Conservation (phyloP, 2,329 filamentous ascomycete genomes). For the Penicillium oxalicum region DNA sequence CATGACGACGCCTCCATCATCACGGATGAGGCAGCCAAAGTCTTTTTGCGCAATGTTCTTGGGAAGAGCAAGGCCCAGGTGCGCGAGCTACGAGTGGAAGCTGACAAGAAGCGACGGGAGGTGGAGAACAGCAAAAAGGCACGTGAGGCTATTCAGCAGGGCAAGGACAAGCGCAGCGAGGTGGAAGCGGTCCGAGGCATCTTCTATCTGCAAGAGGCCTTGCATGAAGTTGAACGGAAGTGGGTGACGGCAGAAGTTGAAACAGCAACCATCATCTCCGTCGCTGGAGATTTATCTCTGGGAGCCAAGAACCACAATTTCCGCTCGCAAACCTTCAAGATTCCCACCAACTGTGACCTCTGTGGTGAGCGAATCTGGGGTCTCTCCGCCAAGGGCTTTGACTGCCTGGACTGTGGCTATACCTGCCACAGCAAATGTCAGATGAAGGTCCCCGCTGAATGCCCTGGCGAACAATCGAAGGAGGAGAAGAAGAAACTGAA, state of each 20-base stretch:
- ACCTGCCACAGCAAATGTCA: conserved; percentile 98
- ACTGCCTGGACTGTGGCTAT: conserved; percentile 93
- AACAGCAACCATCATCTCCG: conserved; percentile 82
- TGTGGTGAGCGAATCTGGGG: conserved; percentile 98
- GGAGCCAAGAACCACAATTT: conserved; percentile 96
- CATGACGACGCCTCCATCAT: conserved; percentile 86
- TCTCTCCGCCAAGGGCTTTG: conserved; percentile 89
- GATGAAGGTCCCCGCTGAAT: conserved; percentile 96
- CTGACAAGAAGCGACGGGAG: conserved; percentile 79
- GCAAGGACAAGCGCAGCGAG: conserved; percentile 82
- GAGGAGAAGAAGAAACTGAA: conserved; percentile 95
- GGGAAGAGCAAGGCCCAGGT: conserved; percentile 83
- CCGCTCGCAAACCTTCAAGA: conserved; percentile 98
- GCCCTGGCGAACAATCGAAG: conserved; percentile 87
- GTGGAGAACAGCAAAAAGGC: conserved; percentile 70
- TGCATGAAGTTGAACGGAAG: conserved; percentile 78
- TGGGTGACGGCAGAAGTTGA: conserved; percentile 87
- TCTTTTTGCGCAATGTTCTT: conserved; percentile 86
- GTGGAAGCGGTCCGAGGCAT: conserved; percentile 77
- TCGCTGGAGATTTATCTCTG: conserved; percentile 85
- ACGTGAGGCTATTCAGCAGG: conserved; percentile 71
- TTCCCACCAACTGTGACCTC: conserved; percentile 95
- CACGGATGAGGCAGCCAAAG: conserved; percentile 76
- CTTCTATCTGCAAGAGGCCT: conserved; percentile 74
- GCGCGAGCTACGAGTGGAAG: conserved; percentile 71